Evolutionary conservation across 768 basidiomycete species (phyloP).

Genomic region (Holtermanniella nyarrowii): DNA sequence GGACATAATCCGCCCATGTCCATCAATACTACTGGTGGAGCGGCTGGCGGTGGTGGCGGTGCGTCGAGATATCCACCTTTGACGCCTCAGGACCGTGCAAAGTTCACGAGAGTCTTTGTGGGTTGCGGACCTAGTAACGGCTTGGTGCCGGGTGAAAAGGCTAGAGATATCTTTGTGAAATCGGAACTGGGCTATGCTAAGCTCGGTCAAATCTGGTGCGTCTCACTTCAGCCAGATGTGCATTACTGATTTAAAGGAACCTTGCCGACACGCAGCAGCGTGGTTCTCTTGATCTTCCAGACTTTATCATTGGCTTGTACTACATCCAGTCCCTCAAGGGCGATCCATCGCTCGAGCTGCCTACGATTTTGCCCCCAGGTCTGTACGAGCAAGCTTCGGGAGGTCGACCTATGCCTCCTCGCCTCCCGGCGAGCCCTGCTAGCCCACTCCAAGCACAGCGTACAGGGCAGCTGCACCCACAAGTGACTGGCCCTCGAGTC

Average conservation of each 20-base stretch:
- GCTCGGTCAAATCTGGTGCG: conserved; percentile 84
- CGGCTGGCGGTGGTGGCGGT: conserved; percentile 42
- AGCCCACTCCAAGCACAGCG: conserved; percentile 52
- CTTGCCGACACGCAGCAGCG: conserved; percentile 91
- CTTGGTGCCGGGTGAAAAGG: conserved; percentile 71
- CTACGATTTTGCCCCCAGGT: conserved; percentile 64
- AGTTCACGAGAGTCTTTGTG: conserved; percentile 70
- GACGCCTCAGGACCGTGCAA: conserved; percentile 67
- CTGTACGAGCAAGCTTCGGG: conserved; percentile 68
- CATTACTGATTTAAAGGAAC: conserved; percentile 49
- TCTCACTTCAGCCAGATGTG: conserved; percentile 2
- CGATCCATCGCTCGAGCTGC: conserved; percentile 59
- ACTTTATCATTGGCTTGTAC: conserved; percentile 94
- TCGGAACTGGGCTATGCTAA: conserved; percentile 77
- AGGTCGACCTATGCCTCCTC: conserved; percentile 26
- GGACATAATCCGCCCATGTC: conserved; percentile 9
- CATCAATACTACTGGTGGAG: conserved; percentile 39
- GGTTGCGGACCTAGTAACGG: conserved; percentile 63
- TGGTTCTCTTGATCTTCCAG: conserved; percentile 73
- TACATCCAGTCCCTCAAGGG: conserved; percentile 90
- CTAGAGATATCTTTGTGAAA: conserved; percentile 80
- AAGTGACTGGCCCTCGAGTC: conserved; percentile 19
- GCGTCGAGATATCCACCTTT: conserved; percentile 52
- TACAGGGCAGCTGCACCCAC: conserved; percentile 30
- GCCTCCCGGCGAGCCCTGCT: conserved; percentile 15